A percentile compares a stretch with the other conserved stretches of the same genome.
phyloP scores from a whole-genome alignment of 805 yeast genomes.

The Wickerhamomyces rabaulensis region DNA sequence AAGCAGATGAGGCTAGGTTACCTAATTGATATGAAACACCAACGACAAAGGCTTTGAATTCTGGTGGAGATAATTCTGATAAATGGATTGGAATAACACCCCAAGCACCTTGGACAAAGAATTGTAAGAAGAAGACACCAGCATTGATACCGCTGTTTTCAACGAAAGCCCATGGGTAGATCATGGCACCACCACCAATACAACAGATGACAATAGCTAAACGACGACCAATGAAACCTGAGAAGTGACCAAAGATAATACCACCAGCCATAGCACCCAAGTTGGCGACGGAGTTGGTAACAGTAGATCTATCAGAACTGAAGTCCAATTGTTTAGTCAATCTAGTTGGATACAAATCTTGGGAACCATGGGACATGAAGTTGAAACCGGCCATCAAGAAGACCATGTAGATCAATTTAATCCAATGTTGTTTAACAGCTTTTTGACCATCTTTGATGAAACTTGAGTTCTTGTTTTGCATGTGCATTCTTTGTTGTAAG shows the following conservation, averaged over 20 bases:
- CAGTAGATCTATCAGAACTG: constrained; percentile 41
- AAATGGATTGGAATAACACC: constrained; percentile 62
- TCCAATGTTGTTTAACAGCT: constrained; percentile 49
- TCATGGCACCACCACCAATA: constrained; percentile 51
- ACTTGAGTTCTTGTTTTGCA: constrained; percentile 25
- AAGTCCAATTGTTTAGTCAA: constrained; percentile 41
- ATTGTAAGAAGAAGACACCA: constrained; percentile 57
- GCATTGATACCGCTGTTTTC: constrained; percentile 45
- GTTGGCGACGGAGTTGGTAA: constrained; percentile 52
- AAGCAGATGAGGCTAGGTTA: constrained; percentile 61
- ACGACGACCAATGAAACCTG: constrained; percentile 53
- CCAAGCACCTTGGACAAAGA: constrained; percentile 66
- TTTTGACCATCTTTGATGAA: constrained; percentile 28
- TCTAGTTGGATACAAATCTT: constrained; percentile 56
- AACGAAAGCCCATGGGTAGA: constrained; percentile 60
- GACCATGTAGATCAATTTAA: constrained; percentile 50
- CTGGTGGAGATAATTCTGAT: constrained; percentile 57
- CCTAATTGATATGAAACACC: constrained; percentile 67
- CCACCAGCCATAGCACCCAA: constrained; percentile 58
- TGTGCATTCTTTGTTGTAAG: constrained; percentile 33
- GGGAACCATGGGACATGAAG: constrained; percentile 59
- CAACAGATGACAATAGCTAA: constrained; percentile 46
- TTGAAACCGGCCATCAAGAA: constrained; percentile 60
- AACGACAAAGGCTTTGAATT: constrained; percentile 55
- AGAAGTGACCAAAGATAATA: constrained; percentile 46